A percentile compares a stretch with the other conserved stretches of the same genome.
Evolutionary conservation across 768 basidiomycete genomes (phyloP).

Genomic region (Amanita polypyramis): DNA sequence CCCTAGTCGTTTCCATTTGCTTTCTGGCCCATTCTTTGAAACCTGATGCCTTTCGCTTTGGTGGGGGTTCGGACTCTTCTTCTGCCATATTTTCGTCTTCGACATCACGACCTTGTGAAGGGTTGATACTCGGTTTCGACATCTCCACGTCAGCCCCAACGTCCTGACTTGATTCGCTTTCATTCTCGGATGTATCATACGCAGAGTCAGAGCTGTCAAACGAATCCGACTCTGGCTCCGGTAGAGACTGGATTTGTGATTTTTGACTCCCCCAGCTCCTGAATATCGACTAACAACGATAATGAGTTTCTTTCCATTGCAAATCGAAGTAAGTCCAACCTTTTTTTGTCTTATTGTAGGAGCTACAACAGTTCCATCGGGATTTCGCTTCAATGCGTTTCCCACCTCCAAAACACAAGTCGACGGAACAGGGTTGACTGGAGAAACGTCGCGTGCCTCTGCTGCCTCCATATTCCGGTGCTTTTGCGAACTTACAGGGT

Average conservation of each 20-base stretch:
- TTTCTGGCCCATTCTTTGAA: conserved; percentile 91
- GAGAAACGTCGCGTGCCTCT: neutral
- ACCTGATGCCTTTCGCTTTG: conserved; percentile 31
- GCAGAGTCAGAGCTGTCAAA: conserved; percentile 76
- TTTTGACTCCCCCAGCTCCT: conserved; percentile 37
- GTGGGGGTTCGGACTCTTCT: conserved; percentile 14
- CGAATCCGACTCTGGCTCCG: conserved; percentile 40
- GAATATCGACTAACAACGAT: conserved; percentile 23
- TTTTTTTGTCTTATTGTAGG: conserved; percentile 37
- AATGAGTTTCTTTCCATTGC: neutral
- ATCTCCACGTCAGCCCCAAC: conserved; percentile 14
- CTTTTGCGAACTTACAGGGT: neutral
- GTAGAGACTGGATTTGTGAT: conserved; percentile 14
- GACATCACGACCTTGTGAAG: conserved; percentile 11
- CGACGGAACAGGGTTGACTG: conserved; percentile 11
- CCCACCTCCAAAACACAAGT: conserved; percentile 28
- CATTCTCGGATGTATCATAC: conserved; percentile 34
- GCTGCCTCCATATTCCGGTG: neutral
- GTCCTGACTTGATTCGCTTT: conserved; percentile 15
- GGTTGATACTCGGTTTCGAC: neutral
- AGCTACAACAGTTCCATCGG: conserved; percentile 46
- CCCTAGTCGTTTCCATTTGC: conserved; percentile 49
- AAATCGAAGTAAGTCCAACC: conserved; percentile 12
- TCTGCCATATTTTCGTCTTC: conserved; percentile 9
- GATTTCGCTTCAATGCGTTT: conserved; percentile 53